Evolutionary conservation across 495 filamentous ascomycete genomes (phyloP), one percentile per base, ranked within the genome.

Genomic region (Durotheca rogersii): DNA sequence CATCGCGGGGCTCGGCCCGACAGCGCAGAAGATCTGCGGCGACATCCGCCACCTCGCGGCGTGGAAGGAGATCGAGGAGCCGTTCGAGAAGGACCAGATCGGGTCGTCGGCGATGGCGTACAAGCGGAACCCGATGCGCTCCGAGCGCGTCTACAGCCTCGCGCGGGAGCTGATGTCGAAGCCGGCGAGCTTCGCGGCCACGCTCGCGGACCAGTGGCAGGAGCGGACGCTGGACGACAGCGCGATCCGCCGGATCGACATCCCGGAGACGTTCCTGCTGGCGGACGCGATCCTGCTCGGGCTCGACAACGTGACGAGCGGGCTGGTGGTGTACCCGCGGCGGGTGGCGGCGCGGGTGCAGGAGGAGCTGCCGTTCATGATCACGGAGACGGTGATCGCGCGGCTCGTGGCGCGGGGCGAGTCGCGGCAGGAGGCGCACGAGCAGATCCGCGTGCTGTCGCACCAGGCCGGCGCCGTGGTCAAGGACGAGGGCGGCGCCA

Each of bases 391-490:
- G 69, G 86, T 96, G 60, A 89, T 97, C 68, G 95, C 95, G 90
- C 82, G 81, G 62, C 79, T 93, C 39, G 83, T 88, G 30, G 76
- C 78, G 50, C 79, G 85, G 56, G 90, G 90, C 20, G 78, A 76
- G 10, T 88, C 82, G 31, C 77, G 94, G 40, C 93, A 98, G 66
- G 87, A 96, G 17, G 86, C 93, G 2, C 94, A 98, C 67, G 93
- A 97, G 72, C 75, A 89, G 63, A 90, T 97, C 71, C 82, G 87
- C 46, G 87, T 95, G 10, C 77, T 96, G 48, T 87, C 82, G n/a
- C 90, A 92, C 68, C 75, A 97, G 72, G 90, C 93, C 3, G 78
- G 77, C 51, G 76, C 77, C 30, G 81, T 84, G 12, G 89, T 98
- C 41, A 96, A 96, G 77, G 77, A 75, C 15, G 62, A 77, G 44